These are phyloP conservation scores for Diaporthe velutina DNA, from an alignment of 2,329 filamentous ascomycete species.

Conservation along the genomic window DNA sequence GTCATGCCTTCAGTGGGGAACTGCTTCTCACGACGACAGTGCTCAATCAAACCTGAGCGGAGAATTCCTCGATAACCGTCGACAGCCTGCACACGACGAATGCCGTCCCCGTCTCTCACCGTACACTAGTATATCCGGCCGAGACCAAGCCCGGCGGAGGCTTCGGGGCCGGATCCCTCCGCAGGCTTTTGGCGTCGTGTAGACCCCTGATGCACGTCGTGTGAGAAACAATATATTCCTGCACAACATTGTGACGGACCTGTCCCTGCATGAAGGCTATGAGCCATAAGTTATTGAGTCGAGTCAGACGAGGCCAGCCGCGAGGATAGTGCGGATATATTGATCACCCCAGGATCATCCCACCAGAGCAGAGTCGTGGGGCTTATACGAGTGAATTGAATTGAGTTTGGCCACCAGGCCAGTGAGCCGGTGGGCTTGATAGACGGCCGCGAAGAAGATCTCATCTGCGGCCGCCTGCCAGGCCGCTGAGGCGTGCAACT, in stretches of 20 bases:
- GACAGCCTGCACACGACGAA: not conserved
- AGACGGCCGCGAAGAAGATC: not conserved
- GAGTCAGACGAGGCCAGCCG: not conserved
- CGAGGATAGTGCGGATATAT: not conserved
- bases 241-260: not conserved
- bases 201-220: slow-evolving; percentile 1
- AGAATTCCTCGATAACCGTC: not conserved
- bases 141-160: not conserved
- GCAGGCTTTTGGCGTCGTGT: too few relatives aligned
- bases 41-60: slow-evolving; percentile 4
- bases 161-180: not conserved
- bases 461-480: not conserved
- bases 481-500: not conserved
- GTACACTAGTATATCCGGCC: not conserved
- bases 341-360: slow-evolving; percentile 18
- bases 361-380: not conserved
- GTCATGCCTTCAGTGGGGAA: not conserved
- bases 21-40: not conserved
- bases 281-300: not conserved
- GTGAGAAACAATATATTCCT: not conserved
- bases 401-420: slow-evolving; percentile 20
- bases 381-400: slow-evolving; percentile 10
- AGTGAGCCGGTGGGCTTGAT: slow-evolving; percentile 4
- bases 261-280: not conserved
- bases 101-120: not conserved